Conservation (phyloP, 2,329 filamentous ascomycete species). For the Aspergillus sp. region DNA sequence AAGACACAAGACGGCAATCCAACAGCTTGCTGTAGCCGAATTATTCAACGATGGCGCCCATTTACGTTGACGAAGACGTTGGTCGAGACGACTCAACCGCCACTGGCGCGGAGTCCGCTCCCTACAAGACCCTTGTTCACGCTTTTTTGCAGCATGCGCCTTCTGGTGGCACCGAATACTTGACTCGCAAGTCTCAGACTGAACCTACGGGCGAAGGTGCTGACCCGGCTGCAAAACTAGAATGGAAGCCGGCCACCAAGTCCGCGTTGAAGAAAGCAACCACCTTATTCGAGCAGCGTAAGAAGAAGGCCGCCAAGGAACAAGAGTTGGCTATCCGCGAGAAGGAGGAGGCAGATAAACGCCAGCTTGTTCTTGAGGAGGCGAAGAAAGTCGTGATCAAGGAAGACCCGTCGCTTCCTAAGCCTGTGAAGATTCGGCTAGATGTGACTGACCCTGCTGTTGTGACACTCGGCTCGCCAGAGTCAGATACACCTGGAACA, state of each 20-base stretch:
- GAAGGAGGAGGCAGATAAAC: conserved; percentile 70
- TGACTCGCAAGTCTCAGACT: conserved; percentile 67
- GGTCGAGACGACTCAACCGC: conserved; percentile 69
- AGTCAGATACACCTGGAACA: conserved; percentile 63
- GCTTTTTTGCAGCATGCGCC: conserved; percentile 72
- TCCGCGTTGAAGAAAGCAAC: conserved; percentile 82
- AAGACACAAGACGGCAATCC: background rate
- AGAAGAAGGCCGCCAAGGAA: conserved; percentile 82
- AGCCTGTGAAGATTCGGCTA: conserved; percentile 73
- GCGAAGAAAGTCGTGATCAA: conserved; percentile 73
- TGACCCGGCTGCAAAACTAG: conserved; percentile 62
- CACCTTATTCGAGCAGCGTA: conserved; percentile 70
- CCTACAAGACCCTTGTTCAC: conserved; percentile 78
- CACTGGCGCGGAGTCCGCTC: conserved; percentile 68
- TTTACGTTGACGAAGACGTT: conserved; percentile 79
- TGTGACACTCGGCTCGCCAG: conserved; percentile 54
- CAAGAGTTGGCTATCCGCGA: conserved; percentile 70
- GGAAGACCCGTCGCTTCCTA: conserved; percentile 71
- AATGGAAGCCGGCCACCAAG: conserved; percentile 82
- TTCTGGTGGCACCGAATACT: conserved; percentile 60
- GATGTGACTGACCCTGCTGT: conserved; percentile 65
- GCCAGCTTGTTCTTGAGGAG: conserved; percentile 72
- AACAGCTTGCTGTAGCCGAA: background rate
- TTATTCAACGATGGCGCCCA: conserved; percentile 36
- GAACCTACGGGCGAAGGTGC: conserved; percentile 61